These are phyloP conservation scores for Centaurea solstitialis DNA, from an alignment of 129 eudicot species.

Conservation along the genomic window DNA sequence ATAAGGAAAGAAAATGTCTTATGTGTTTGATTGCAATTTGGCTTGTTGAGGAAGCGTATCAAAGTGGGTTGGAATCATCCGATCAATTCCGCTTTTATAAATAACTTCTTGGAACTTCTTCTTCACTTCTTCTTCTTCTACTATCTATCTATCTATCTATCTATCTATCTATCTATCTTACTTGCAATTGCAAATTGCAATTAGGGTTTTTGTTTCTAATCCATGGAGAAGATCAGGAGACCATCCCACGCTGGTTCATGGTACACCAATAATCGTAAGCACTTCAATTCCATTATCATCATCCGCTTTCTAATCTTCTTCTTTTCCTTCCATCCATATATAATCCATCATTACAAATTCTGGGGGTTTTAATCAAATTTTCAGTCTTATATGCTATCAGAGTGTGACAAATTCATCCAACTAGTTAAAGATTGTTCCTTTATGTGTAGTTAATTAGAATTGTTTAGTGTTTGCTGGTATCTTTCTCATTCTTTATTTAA, in stretches of 20 bases:
- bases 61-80: too few species aligned
- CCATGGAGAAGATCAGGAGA: conserved; percentile 68
- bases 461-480: not conserved
- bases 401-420: not conserved
- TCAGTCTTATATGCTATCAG: not conserved
- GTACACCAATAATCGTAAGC: conserved; percentile 88
- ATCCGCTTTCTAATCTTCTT: not conserved
- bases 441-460: not conserved
- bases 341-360: not conserved
- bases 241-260: conserved; percentile 98
- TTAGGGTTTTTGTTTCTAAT: conserved; percentile 26
- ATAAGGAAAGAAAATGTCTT: too few species aligned
- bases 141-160: too few species aligned
- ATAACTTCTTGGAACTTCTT: too few species aligned
- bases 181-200: too few species aligned
- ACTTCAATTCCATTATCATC: not conserved
- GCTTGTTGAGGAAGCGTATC: too few species aligned
- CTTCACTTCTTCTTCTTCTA: too few species aligned
- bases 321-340: conserved; percentile 16
- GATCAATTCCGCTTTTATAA: too few species aligned
- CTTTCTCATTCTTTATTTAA: not conserved
- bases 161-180: too few species aligned
- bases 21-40: too few species aligned
- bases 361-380: not conserved
- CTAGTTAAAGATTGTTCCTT: not conserved